These are phyloP conservation scores for Boletus huronensis DNA, from an alignment of 768 basidiomycete genomes.

Conservation along the genomic window DNA sequence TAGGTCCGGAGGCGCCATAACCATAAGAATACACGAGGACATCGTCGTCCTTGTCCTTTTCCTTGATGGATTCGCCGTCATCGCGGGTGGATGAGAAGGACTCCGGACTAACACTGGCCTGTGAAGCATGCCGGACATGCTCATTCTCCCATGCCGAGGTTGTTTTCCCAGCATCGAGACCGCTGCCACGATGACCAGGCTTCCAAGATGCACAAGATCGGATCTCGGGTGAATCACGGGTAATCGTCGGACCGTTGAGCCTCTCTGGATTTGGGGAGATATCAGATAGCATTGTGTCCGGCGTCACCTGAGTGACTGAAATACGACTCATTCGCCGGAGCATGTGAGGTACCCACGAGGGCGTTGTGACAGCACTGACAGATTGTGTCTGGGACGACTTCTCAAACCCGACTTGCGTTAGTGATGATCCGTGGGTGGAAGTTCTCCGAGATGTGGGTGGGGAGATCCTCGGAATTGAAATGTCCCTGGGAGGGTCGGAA, in stretches of 20 bases:
- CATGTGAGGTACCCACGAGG: slow-evolving; percentile 7
- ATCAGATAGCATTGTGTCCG: slow-evolving; percentile 5
- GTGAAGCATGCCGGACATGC: slow-evolving; percentile 4
- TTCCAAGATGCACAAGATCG: slow-evolving; percentile 12
- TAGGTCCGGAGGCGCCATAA: slow-evolving; percentile 23
- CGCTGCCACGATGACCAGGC: slow-evolving; percentile 18
- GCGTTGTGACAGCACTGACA: slow-evolving; percentile 1
- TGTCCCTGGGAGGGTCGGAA: slow-evolving; percentile 9
- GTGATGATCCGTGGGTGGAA: background rate
- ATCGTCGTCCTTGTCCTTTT: slow-evolving; percentile 2
- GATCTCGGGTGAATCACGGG: slow-evolving; percentile 20
- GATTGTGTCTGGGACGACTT: slow-evolving; percentile 13
- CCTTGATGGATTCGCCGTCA: slow-evolving; percentile 14
- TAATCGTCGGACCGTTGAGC: background rate
- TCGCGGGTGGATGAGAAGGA: slow-evolving; percentile 1
- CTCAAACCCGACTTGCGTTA: slow-evolving; percentile 3
- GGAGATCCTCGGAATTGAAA: slow-evolving; percentile 12
- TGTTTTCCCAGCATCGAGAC: slow-evolving; percentile 6
- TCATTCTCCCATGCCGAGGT: slow-evolving; percentile 9
- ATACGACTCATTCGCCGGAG: slow-evolving; percentile 26
- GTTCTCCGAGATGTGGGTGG: slow-evolving; percentile 17
- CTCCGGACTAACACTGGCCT: background rate
- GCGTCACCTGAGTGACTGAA: slow-evolving; percentile 5
- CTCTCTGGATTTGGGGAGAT: slow-evolving; percentile 4
- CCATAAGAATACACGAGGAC: slow-evolving; percentile 24